Base-by-base conservation (phyloP, 140 eudicot genomes). In the Erigeron philadelphicus region DNA sequence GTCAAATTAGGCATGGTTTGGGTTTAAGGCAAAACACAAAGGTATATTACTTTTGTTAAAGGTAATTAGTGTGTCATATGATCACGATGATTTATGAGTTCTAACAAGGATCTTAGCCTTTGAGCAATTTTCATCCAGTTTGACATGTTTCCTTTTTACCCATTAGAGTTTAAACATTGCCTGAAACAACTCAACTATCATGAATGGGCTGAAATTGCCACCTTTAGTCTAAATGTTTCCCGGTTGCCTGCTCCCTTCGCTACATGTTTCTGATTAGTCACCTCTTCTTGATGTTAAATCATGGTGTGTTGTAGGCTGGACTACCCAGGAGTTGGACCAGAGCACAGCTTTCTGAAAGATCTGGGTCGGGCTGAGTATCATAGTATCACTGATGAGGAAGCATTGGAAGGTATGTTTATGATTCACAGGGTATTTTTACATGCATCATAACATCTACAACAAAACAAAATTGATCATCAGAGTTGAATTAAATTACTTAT, bases 291-390 rank as follows among this genome's bases (percentile, higher is more conserved):
- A 50, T 67, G 38, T 25, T 8, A 40, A 68, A 52, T 68, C 3
- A 18, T 44, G 5, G 4, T 13, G 49, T 3, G 15, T 72, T 44
- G 0, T 77, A 85, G 96, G 23, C 75, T 86, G 75, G 95, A 90
- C 75, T 87, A 84, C 66, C 97, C 97, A 48, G 97, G 95, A 72
- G 97, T 90, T 62, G 95, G 97, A 58, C 95, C 97, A 10, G 97
- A 87, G 71, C 95, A 86, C 72, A 90, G 97, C 80, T 90, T 80
- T 79, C 76, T 90, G 62, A 90, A 87, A 78, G 97, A 90, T 69
- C 2, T 81, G 11, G 95, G 95, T 2, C 90, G 97, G 59, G 95
- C 97, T 35, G 93, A 90, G 71, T 90, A 87, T 78, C 62, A 81
- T 82, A 83, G 90, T 62, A 68, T 90, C 66, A 90, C 97, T 3